A percentile compares a stretch with the other conserved stretches of the same genome.
These are phyloP conservation scores for Musa troglodytarum DNA, from an alignment of 176 grass and related monocot genomes.

Conservation along the genomic window DNA sequence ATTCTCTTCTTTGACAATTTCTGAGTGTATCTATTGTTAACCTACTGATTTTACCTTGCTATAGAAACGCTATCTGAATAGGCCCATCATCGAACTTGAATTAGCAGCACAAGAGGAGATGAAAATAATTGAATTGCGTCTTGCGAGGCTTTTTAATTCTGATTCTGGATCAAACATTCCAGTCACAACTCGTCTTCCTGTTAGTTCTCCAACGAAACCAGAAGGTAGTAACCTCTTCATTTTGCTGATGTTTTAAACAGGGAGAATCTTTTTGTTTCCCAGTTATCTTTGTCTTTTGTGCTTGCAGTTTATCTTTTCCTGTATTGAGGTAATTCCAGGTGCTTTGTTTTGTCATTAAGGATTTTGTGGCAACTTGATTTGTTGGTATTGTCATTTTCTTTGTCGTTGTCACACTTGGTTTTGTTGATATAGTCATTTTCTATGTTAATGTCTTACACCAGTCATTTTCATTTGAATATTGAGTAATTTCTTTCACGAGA, in stretches of 20 bases:
- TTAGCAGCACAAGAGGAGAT: constrained; percentile 76
- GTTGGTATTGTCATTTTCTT: no score
- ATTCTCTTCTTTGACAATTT: neutral
- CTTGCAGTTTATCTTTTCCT: no score
- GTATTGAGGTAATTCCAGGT: no score
- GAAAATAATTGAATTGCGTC: constrained; percentile 74
- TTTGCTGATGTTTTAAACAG: neutral
- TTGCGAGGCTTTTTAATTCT: constrained; percentile 60
- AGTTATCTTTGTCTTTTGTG: no score
- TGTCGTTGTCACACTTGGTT: no score
- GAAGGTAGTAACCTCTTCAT: constrained; percentile 35
- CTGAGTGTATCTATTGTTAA: neutral
- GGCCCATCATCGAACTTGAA: constrained; percentile 82
- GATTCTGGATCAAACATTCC: constrained; percentile 23
- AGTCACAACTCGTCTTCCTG: constrained; percentile 5
- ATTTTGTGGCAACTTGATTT: no score
- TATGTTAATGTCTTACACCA: no score
- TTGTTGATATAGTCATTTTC: no score
- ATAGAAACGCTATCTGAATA: constrained; percentile 79
- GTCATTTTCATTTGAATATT: no score
- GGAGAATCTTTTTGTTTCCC: no score
- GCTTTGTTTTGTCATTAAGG: no score
- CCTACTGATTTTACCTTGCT: constrained; percentile 15
- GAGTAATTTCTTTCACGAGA: no score
- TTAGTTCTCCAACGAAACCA: constrained; percentile 32